phyloP scores from a whole-genome alignment of 2,329 filamentous ascomycete genomes.

The Hypocreales sp. region DNA sequence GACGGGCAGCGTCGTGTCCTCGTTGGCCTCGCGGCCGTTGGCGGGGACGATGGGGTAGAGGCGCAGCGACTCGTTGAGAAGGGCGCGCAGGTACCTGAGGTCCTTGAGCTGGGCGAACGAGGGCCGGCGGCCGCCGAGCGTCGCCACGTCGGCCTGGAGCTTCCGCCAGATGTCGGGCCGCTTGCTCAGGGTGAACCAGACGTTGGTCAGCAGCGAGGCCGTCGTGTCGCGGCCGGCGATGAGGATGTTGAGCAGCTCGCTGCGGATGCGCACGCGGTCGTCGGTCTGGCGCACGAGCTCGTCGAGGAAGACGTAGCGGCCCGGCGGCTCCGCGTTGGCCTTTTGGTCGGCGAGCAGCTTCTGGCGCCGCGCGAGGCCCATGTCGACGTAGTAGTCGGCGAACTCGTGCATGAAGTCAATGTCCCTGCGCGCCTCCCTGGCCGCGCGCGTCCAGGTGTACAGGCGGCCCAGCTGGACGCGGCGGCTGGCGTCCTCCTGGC shows the following conservation, averaged over 20 bases:
- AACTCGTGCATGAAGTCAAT: neutral
- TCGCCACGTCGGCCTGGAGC: conserved; percentile 53
- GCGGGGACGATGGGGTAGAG: conserved; percentile 65
- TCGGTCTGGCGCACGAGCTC: conserved; percentile 1
- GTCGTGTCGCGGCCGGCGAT: conserved; percentile 80
- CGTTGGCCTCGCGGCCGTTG: conserved; percentile 43
- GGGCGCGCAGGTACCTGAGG: conserved; percentile 76
- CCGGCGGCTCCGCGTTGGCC: too few relatives aligned
- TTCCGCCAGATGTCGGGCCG: conserved; percentile 51
- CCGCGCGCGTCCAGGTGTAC: neutral
- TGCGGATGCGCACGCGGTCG: neutral
- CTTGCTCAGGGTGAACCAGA: conserved; percentile 63
- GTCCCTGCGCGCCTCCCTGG: neutral
- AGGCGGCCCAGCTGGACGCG: conserved; percentile 3
- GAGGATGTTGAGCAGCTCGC: conserved; percentile 65
- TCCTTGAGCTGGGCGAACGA: conserved; percentile 41
- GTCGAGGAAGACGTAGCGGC: conserved; percentile 5
- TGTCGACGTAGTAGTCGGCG: neutral
- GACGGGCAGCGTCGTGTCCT: conserved; percentile 49
- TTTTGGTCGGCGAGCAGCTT: neutral
- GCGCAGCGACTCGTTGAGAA: conserved; percentile 72
- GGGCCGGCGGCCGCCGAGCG: conserved; percentile 16
- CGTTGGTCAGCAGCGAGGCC: conserved; percentile 65
- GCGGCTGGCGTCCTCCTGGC: conserved; percentile 6
- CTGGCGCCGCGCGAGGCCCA: neutral